phyloP scores from a whole-genome alignment of 352 stramenopile species.

The Pythium chondricola region DNA sequence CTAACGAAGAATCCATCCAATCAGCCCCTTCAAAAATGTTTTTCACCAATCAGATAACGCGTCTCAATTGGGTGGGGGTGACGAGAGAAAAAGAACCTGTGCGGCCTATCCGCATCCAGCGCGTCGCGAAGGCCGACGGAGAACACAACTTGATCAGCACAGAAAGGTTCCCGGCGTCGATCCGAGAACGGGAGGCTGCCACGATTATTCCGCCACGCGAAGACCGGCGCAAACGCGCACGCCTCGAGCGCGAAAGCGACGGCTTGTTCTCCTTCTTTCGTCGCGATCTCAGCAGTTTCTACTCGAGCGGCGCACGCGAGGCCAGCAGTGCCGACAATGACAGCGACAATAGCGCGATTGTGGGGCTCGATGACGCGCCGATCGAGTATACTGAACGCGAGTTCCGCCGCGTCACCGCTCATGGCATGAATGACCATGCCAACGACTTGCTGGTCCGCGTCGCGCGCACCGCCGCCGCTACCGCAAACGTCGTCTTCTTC shows the following conservation, averaged over 20 bases:
- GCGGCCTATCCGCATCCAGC: too few species aligned
- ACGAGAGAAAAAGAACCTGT: background rate
- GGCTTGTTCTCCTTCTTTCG: slow-evolving; percentile 11
- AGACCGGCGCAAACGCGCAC: slow-evolving; percentile 9
- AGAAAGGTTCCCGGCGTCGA: too few species aligned
- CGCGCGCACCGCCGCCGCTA: slow-evolving; percentile 5
- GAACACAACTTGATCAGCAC: too few species aligned
- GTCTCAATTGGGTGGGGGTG: background rate
- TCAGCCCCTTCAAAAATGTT: background rate
- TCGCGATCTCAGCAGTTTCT: slow-evolving; percentile 7
- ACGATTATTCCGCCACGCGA: background rate
- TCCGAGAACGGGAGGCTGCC: too few species aligned
- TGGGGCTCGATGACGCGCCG: background rate
- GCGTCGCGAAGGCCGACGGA: too few species aligned
- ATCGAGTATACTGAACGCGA: slow-evolving; percentile 4
- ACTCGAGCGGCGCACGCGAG: background rate
- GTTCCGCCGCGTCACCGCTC: slow-evolving; percentile 4
- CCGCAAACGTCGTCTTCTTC: slow-evolving; percentile 61
- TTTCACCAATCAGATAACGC: background rate
- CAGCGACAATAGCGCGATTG: too few species aligned
- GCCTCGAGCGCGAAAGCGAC: slow-evolving; percentile 11
- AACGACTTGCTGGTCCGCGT: slow-evolving; percentile 49
- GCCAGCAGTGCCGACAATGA: slow-evolving; percentile 1
- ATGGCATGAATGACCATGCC: slow-evolving; percentile 16
- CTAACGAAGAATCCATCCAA: background rate